These are phyloP conservation scores for Verticillium alfalfae DNA, from an alignment of 2,329 filamentous ascomycete genomes.

Conservation along the genomic window DNA sequence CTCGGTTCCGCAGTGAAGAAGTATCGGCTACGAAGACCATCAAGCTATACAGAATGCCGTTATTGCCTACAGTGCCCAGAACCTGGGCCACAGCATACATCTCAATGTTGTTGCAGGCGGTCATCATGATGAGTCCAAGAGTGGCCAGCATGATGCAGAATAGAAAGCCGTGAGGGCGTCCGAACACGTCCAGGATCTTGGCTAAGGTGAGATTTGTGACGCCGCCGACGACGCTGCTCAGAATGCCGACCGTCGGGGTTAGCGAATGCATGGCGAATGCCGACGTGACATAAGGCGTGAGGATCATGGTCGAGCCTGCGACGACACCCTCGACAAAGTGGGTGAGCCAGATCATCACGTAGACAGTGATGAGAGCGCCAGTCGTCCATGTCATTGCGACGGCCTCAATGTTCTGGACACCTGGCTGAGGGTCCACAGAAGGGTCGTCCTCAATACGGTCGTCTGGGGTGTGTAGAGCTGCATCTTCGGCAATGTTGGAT, in stretches of 20 bases:
- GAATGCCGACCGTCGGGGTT: constrained; percentile 43
- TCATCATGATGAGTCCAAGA: constrained; percentile 54
- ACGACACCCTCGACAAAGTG: constrained; percentile 39
- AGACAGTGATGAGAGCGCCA: constrained; percentile 29
- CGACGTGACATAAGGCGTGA: constrained; percentile 36
- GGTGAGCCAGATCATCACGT: constrained; percentile 38
- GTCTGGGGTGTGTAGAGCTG: background rate
- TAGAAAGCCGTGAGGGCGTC: constrained; percentile 55
- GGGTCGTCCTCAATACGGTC: background rate
- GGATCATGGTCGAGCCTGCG: background rate
- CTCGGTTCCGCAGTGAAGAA: constrained; percentile 19
- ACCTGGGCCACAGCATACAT: background rate
- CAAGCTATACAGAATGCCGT: constrained; percentile 17
- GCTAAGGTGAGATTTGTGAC: constrained; percentile 58
- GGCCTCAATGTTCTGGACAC: constrained; percentile 26
- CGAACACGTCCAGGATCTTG: constrained; percentile 60
- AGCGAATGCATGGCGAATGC: constrained; percentile 47
- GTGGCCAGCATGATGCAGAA: constrained; percentile 44
- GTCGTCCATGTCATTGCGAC: constrained; percentile 32
- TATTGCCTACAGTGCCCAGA: constrained; percentile 1
- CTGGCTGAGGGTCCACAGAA: background rate
- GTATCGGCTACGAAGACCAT: constrained; percentile 22
- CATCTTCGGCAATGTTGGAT: background rate
- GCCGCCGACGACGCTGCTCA: constrained; percentile 47
- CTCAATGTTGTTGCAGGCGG: constrained; percentile 36